Base-by-base conservation (phyloP, 2,329 filamentous ascomycete genomes). In the Xylariaceae sp. region DNA sequence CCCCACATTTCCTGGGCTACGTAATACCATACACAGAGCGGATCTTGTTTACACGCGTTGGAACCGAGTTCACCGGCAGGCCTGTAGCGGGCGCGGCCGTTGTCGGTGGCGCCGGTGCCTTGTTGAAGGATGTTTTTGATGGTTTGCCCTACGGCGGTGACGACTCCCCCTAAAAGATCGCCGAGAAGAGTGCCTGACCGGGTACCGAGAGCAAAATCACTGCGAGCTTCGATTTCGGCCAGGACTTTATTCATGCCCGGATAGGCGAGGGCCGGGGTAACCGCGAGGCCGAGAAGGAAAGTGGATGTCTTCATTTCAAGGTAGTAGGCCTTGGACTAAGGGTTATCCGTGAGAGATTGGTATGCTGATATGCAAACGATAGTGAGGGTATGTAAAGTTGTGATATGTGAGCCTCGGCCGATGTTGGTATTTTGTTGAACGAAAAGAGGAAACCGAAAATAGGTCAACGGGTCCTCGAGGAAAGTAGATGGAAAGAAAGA, bases 1-100 rank as follows among this genome's bases (percentile, higher is more conserved):
- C 32, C 31, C 29, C 63, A 66, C 65, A 77, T 69, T 12, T 72
- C 67, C 7, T 62, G 54, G 39, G 69, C 67, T 46, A 77, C 64
- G 48, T 72, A 67, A 34, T 64, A 69, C 74, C 74, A 77, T 48
- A 73, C 62, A 53, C 74, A 72, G 52, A 70, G 67, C n/a, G 62
- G 58, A 45, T 71, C 69, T 12, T 59, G 54, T 8, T 42, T 59
- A 54, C 67, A 69, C 48, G 53, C 51, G 6, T 45, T 35, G 1
- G 66, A 67, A n/a, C 59, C 57, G 26, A 68, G 60, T 3, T 47
- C 7, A 35, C 63, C 63, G 1, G 66, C 60, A 0, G 62, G 56
- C 19, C 41, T 58, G 53, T 67, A 67, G 12, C 59, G 53, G 9
- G 30, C 41, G 27, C 27, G 27, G 8, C 48, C 39, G 11, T n/a